Evolutionary conservation across 768 basidiomycete species (phyloP), one percentile per base, ranked within the genome.

Genomic region (Panaeolus papilionaceus): DNA sequence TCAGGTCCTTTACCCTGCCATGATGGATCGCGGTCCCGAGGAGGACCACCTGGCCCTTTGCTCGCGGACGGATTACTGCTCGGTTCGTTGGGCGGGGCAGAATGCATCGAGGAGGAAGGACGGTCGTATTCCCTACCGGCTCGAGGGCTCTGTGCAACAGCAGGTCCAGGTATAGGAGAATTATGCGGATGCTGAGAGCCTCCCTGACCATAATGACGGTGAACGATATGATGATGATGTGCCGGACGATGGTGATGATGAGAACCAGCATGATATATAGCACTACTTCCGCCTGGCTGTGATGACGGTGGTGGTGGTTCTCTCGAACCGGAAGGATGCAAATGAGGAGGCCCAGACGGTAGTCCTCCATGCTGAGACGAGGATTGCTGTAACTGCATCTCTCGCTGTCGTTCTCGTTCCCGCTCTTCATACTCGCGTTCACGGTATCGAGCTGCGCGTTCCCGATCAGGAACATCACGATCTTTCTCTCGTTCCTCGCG

Each of bases 191-290:
- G 79, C 14, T 75, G 77, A 10, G 70, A 62, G 42, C 70, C 66
- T 62, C 68, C 69, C 58, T 71, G 79, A 42, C 63, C 71, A 64
- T 79, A 81, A 44, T 82, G 82, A 66, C 81, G 81, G 66, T 81
- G 83, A 7, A 82, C 72, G 67, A 82, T 80, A 69, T 88, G 87
- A 66, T 89, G 87, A 63, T 85, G 85, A n/a, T 79, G 80, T 2
- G 77, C 71, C 33, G 81, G 82, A 64, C 83, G 85, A 69, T 81
- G 86, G 67, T 86, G 86, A 65, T 83, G 81, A 61, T 79, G 79
- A 61, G 72, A 73, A 4, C 73, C 71, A 64, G 70, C 58, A 64
- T 82, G 78, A 66, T 80, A 80, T 4, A 71, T 66, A 66, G 70
- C 66, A n/a, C 66, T 51, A 38, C 69, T 63, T 77, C 79, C 67